phyloP scores from a whole-genome alignment of 2,329 filamentous ascomycete genomes.

The Raffaelea arxii region DNA sequence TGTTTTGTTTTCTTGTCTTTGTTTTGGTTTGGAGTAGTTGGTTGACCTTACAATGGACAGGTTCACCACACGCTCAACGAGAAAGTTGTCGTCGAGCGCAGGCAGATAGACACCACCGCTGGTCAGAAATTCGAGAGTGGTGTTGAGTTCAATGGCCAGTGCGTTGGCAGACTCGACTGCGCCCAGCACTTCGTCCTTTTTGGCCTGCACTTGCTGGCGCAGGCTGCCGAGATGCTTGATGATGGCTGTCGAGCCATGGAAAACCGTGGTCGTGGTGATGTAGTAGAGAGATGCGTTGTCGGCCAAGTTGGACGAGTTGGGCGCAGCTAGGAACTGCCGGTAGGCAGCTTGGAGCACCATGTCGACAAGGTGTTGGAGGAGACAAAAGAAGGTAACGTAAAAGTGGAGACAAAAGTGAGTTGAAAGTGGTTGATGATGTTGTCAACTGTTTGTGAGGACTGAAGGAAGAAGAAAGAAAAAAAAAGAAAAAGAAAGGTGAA shows the following conservation, averaged over 20 bases:
- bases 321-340: conserved; percentile 61
- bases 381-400: neutral
- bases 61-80: conserved; percentile 69
- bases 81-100: conserved; percentile 85
- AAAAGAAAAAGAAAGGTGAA: neutral
- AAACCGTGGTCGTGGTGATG: conserved; percentile 73
- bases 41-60: conserved; percentile 78
- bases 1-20: too few species aligned
- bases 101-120: conserved; percentile 83
- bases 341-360: conserved; percentile 50
- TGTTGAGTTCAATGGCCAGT: conserved; percentile 70
- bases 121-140: conserved; percentile 68
- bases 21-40: too few species aligned
- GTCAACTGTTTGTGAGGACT: neutral
- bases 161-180: conserved; percentile 61
- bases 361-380: conserved; percentile 3
- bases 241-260: conserved; percentile 64
- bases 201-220: conserved; percentile 69
- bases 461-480: neutral
- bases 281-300: conserved; percentile 69
- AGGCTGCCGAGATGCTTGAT: conserved; percentile 70
- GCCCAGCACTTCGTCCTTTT: conserved; percentile 66
- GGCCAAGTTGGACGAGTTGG: conserved; percentile 53
- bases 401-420: neutral
- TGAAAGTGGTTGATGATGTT: too few species aligned